Base-by-base conservation (phyloP, 805 yeast genomes). In the Nakazawaea wickerhamii region DNA sequence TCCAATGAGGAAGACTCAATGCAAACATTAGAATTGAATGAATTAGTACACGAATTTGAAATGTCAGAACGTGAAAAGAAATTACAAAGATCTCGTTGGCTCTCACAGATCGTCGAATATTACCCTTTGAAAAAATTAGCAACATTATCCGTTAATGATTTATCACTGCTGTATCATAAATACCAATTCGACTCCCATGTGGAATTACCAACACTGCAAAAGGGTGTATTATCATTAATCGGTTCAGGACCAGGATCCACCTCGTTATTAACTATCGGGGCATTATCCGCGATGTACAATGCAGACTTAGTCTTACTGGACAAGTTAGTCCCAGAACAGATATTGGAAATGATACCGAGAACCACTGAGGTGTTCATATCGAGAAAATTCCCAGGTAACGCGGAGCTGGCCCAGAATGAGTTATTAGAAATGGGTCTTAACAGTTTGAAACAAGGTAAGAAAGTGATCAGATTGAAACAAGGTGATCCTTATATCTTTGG, bases 401-500 rank as follows among this genome's bases (percentile, higher is more conserved):
- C 98, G 1, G 96, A 89, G 55, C 74, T 75, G 37, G 98, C 98
- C 0, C 98, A 91, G 61, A 74, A 84, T 46, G 96, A 91, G 60
- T 70, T 91, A 34, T 64, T 88, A 26, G 66, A 71, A n/a, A 59
- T 81, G 49, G 97, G 96, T 0, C 62, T 91, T 14, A 72, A 71
- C 26, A 82, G 80, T 0, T 59, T 88, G 20, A 50, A 67, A 21
- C 60, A 70, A 40, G 96, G 96, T 13, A 71, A 77, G 53, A 78
- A 77, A 44, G 96, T 91, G 1, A 95, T 91, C 3, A 70, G 98
- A 45, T 71, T 91, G 51, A 91, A 91, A 60, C 98, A 91, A 63
- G 98, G 98, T 26, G 98, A 91, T 59, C 98, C 98, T 8, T 91
- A 88, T 60, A 85, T 91, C 25, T 91, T 87, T 59, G 98, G 98